Evolutionary conservation across 1,284 basidiomycete genomes (phyloP).

Genomic region (Termitomyces sp.): DNA sequence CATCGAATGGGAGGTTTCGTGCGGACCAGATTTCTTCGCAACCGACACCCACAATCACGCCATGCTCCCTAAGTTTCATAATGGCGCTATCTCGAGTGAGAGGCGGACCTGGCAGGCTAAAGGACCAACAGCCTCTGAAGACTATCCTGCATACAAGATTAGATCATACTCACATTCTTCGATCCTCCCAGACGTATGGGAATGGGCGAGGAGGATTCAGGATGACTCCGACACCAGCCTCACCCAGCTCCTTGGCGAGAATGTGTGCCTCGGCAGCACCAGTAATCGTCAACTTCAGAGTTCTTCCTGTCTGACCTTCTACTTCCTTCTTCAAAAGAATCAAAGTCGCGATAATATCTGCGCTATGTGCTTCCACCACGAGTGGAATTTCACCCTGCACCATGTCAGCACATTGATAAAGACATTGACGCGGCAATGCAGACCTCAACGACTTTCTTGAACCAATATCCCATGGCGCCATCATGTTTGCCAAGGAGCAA

Average conservation of each 20-base stretch:
- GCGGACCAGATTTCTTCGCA: slow-evolving; percentile 64
- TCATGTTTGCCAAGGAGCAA: slow-evolving; percentile 48
- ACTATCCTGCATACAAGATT: not conserved
- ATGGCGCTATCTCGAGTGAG: slow-evolving; percentile 63
- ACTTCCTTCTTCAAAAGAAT: slow-evolving; percentile 72
- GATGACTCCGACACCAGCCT: slow-evolving; percentile 72
- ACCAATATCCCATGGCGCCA: slow-evolving; percentile 46
- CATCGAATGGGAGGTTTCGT: slow-evolving; percentile 66
- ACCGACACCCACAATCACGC: slow-evolving; percentile 74
- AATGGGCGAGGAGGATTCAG: slow-evolving; percentile 52
- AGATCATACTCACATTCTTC: slow-evolving; percentile 43
- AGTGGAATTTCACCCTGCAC: slow-evolving; percentile 36
- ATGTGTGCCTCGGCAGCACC: slow-evolving; percentile 75
- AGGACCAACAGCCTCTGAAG: not conserved
- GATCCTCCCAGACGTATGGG: slow-evolving; percentile 58
- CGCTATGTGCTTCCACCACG: slow-evolving; percentile 60
- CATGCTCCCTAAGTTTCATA: slow-evolving; percentile 55
- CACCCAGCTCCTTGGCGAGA: slow-evolving; percentile 69
- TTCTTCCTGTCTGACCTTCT: slow-evolving; percentile 37
- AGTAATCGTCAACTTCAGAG: slow-evolving; percentile 53
- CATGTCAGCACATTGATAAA: not conserved
- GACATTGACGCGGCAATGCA: slow-evolving; percentile 20
- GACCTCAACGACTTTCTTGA: slow-evolving; percentile 47
- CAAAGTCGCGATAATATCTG: slow-evolving; percentile 77
- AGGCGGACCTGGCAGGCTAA: slow-evolving; percentile 62